Evolutionary conservation across 2,329 filamentous ascomycete species (phyloP).

Genomic region (Domatiomyces globalis): DNA sequence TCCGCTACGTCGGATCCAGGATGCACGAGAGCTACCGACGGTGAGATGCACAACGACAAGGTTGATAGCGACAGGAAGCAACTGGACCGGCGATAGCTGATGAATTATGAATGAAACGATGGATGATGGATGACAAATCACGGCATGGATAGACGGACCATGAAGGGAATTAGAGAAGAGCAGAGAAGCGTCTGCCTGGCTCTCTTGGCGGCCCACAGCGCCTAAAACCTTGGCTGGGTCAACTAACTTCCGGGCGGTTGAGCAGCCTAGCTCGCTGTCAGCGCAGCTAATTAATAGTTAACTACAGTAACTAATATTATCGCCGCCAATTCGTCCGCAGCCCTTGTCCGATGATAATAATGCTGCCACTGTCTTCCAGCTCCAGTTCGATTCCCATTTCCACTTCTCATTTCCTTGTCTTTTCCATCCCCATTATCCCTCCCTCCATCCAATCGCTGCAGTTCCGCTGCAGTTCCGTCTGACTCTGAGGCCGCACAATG

Average conservation of each 20-base stretch:
- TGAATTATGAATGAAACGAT: not conserved
- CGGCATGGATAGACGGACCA: not conserved
- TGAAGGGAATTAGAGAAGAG: too few relatives aligned
- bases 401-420: not conserved
- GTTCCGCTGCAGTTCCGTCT: not conserved
- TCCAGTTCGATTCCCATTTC: not conserved
- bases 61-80: not conserved
- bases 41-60: not conserved
- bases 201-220: not conserved
- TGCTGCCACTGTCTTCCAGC: too few relatives aligned
- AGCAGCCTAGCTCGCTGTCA: not conserved
- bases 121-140: not conserved
- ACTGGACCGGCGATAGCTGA: not conserved
- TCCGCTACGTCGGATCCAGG: constrained; percentile 20
- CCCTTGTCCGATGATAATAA: too few relatives aligned
- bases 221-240: too few relatives aligned
- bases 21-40: constrained; percentile 28
- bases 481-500: constrained; percentile 6
- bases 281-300: too few relatives aligned
- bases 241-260: not conserved
- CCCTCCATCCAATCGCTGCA: not conserved
- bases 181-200: not conserved
- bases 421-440: not conserved
- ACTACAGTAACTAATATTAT: too few relatives aligned
- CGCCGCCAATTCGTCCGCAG: not conserved